Percentiles rank a stretch among this genome's conserved stretches.
Conservation (phyloP, 441 rosid species). For the Erysimum cheiri region DNA sequence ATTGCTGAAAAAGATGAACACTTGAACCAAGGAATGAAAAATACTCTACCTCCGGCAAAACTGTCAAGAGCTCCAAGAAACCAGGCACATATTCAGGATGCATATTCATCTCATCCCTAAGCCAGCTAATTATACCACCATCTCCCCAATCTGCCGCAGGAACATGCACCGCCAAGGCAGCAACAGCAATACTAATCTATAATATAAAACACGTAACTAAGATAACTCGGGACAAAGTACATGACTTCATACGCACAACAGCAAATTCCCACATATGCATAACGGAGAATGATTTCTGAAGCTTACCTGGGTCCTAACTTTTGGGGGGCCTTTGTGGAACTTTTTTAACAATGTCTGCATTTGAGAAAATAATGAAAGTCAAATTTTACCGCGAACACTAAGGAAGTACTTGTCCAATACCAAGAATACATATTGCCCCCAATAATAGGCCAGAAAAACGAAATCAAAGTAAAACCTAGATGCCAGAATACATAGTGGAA, state of each 20-base stretch:
- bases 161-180: conserved; percentile 97
- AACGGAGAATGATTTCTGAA: conserved; percentile 14
- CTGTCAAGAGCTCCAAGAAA: conserved; percentile 94
- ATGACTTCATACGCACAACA: conserved; percentile 13
- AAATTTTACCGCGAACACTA: conserved; percentile 36
- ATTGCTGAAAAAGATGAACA: conserved; percentile 20
- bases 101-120: conserved; percentile 89
- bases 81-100: conserved; percentile 96
- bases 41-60: conserved; percentile 88
- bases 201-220: conserved; percentile 41
- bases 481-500: conserved; percentile 20
- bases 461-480: conserved; percentile 13
- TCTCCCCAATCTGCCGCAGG: conserved; percentile 97
- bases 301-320: conserved; percentile 94
- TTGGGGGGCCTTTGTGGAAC: conserved; percentile 95
- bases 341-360: conserved; percentile 87
- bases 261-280: conserved; percentile 10
- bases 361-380: conserved; percentile 41
- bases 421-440: conserved; percentile 3
- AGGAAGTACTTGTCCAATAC: conserved; percentile 30
- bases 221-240: conserved; percentile 11
- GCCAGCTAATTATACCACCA: conserved; percentile 95
- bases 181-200: conserved; percentile 98
- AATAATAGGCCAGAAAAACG: neutral
- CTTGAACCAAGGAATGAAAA: conserved; percentile 19